Evolutionary conservation across 495 filamentous ascomycete genomes (phyloP).

Genomic region (Xylaria acuta): DNA sequence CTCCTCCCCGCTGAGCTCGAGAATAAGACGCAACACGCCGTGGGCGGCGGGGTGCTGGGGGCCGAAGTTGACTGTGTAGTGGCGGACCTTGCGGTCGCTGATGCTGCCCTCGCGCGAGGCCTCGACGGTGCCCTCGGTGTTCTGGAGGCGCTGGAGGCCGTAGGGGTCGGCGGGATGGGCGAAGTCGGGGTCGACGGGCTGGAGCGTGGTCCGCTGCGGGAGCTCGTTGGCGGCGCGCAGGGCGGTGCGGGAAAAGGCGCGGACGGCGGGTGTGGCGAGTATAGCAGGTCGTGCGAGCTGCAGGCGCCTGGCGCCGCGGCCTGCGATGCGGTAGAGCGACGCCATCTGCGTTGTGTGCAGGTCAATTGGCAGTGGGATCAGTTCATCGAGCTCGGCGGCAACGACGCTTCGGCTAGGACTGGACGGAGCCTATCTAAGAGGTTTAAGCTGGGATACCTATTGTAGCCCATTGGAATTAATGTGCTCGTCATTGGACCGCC

Average conservation of each 20-base stretch:
- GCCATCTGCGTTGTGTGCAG: conserved; percentile 48
- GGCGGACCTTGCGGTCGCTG: conserved; percentile 84
- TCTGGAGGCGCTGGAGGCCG: conserved; percentile 56
- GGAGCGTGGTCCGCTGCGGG: conserved; percentile 63
- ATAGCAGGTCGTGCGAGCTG: conserved; percentile 45
- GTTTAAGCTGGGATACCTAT: conserved; percentile 20
- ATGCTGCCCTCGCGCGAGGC: conserved; percentile 57
- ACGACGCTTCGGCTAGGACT: conserved; percentile 18
- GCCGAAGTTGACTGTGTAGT: conserved; percentile 99
- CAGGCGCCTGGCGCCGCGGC: conserved; percentile 62
- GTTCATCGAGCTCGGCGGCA: conserved; percentile 31
- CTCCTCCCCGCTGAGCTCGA: conserved; percentile 97
- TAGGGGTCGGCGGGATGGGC: conserved; percentile 52
- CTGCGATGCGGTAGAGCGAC: conserved; percentile 60
- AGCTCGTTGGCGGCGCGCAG: conserved; percentile 65
- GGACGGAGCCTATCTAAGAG: not conserved
- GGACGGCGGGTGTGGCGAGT: conserved; percentile 44
- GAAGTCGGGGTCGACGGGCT: conserved; percentile 71
- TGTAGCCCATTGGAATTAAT: conserved; percentile 38
- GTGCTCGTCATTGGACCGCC: conserved; percentile 42
- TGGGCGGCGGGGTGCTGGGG: conserved; percentile 99
- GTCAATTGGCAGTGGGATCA: conserved; percentile 34
- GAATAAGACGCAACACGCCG: conserved; percentile 96
- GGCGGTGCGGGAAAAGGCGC: conserved; percentile 72
- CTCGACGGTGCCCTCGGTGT: conserved; percentile 47